Conservation (phyloP, 305 asterid species). For the Fraxinus paxiana region DNA sequence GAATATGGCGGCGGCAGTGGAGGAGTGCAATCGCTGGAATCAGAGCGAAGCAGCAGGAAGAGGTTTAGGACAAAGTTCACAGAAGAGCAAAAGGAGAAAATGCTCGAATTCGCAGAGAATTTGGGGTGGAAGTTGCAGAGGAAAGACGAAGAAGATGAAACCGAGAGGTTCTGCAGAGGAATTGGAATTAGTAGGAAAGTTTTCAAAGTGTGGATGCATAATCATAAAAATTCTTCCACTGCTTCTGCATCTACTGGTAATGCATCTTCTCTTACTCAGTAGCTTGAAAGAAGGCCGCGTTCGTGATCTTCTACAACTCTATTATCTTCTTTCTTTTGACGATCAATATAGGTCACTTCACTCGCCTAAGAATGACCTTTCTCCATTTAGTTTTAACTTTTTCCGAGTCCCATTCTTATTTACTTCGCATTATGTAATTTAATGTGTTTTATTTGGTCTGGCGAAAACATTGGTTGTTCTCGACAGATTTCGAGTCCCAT, state of each 20-base stretch:
- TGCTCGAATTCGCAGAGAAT: constrained; percentile 60
- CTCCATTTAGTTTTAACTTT: not conserved
- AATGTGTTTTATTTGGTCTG: not conserved
- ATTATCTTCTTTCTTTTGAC: not conserved
- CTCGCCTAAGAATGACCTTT: not conserved
- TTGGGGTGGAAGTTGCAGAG: constrained; percentile 60
- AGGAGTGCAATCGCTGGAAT: constrained; percentile 27
- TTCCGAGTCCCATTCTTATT: not conserved
- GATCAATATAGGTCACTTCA: not conserved
- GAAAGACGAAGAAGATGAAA: constrained; percentile 48
- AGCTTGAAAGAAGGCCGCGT: not conserved
- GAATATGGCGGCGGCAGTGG: constrained; percentile 18
- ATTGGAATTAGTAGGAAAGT: constrained; percentile 60
- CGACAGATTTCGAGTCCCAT: not conserved
- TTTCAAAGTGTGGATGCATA: constrained; percentile 78
- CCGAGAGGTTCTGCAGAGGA: constrained; percentile 51
- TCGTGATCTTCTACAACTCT: not conserved
- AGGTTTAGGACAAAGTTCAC: constrained; percentile 56
- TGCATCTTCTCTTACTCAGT: constrained; percentile 57
- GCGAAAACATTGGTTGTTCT: not conserved
- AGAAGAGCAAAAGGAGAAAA: constrained; percentile 61
- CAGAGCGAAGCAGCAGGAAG: constrained; percentile 43
- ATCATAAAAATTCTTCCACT: constrained; percentile 45
- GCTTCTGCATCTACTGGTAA: constrained; percentile 34
- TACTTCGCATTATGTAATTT: not conserved